Evolutionary conservation across 495 filamentous ascomycete species (phyloP).

Genomic region (Trichoderma reesei): DNA sequence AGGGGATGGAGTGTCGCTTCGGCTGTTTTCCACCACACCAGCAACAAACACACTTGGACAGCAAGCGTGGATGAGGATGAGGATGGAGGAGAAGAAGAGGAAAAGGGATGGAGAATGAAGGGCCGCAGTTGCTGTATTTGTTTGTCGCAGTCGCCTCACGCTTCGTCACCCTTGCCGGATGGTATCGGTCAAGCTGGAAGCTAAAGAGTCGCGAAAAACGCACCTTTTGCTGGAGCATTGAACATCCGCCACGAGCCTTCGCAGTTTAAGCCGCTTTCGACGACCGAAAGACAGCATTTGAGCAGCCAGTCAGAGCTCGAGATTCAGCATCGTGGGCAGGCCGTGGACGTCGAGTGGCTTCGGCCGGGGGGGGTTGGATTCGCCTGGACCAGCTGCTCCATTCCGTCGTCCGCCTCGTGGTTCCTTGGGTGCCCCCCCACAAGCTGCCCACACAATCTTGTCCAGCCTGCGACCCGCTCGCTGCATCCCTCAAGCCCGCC

Average conservation of each 20-base stretch:
- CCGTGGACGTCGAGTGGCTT: not conserved
- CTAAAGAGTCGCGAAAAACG: not conserved
- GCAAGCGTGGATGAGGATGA: not conserved
- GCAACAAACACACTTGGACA: not conserved
- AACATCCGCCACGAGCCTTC: not conserved
- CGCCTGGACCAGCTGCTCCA: slow-evolving; percentile 5
- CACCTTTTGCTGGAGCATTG: not conserved
- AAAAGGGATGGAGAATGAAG: not conserved
- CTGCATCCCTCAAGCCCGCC: not conserved
- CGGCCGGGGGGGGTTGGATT: not conserved
- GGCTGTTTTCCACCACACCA: not conserved
- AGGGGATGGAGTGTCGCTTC: not conserved
- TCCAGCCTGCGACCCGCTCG: not conserved
- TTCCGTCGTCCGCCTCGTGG: slow-evolving; percentile 5
- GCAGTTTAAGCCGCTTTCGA: slow-evolving; percentile 1
- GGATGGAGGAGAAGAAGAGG: not conserved
- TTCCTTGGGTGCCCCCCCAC: not conserved
- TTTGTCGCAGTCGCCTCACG: not conserved
- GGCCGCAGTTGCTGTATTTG: not conserved
- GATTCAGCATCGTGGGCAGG: not conserved
- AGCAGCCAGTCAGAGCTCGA: not conserved
- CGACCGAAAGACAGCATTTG: not conserved
- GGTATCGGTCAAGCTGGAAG: not conserved
- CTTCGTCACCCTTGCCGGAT: not conserved
- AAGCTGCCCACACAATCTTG: slow-evolving; percentile 2